phyloP scores from a whole-genome alignment of 306 rosid species.

The Calophaca sinica region DNA sequence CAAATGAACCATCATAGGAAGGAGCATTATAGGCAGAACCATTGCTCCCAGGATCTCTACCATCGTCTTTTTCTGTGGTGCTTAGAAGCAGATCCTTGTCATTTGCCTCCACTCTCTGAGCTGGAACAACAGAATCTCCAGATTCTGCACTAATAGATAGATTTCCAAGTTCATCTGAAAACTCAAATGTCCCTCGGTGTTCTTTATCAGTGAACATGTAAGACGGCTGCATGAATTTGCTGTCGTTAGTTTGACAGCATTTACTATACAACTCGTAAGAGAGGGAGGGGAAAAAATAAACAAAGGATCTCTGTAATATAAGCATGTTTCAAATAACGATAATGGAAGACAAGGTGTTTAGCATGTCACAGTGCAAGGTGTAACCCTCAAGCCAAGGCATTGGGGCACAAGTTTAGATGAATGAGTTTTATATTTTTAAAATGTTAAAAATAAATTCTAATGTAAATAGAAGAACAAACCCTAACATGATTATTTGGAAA shows the following conservation, averaged over 20 bases:
- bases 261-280: conserved; percentile 16
- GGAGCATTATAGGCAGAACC: conserved; percentile 91
- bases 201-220: conserved; percentile 98
- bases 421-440: conserved; percentile 22
- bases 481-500: conserved; percentile 16
- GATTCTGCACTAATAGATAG: conserved; percentile 75
- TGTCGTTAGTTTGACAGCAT: conserved; percentile 38
- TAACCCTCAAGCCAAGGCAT: background rate
- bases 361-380: conserved; percentile 19
- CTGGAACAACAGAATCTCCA: conserved; percentile 78
- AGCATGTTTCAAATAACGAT: conserved; percentile 23
- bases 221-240: conserved; percentile 83
- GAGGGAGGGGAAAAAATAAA: conserved; percentile 6
- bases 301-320: background rate
- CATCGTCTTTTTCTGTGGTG: conserved; percentile 87
- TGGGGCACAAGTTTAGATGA: conserved; percentile 19
- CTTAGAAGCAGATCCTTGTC: conserved; percentile 95
- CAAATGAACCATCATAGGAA: conserved; percentile 64
- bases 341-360: background rate
- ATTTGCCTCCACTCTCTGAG: conserved; percentile 86
- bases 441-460: conserved; percentile 10
- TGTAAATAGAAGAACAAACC: background rate
- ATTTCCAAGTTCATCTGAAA: conserved; percentile 91
- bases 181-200: conserved; percentile 91
- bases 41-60: conserved; percentile 62